Evolutionary conservation across 148 eudicot genomes (phyloP).

Genomic region (Persicaria tinctoria): DNA sequence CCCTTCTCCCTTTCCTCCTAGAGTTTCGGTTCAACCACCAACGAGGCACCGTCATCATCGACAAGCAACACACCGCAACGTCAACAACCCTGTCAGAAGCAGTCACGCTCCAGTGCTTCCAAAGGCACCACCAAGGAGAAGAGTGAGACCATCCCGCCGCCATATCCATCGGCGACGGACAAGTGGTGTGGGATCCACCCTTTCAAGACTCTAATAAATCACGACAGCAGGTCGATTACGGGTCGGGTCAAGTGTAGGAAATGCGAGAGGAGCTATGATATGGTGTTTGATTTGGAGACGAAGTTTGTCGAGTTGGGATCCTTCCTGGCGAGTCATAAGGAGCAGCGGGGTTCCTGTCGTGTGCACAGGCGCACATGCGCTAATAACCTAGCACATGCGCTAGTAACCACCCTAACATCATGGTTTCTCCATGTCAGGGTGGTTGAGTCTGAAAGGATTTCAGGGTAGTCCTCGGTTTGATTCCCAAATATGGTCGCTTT

Average conservation of each 20-base stretch:
- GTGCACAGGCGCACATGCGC: too few species aligned
- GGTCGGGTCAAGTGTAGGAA: conserved; percentile 15
- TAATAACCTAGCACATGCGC: too few species aligned
- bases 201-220: neutral
- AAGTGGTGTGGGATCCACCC: conserved; percentile 10
- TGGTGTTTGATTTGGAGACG: conserved; percentile 31
- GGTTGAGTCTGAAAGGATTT: too few species aligned
- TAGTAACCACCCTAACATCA: too few species aligned
- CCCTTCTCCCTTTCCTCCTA: too few species aligned
- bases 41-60: neutral
- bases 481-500: too few species aligned
- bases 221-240: neutral
- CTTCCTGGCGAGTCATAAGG: conserved; percentile 11
- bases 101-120: neutral
- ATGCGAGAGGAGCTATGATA: conserved; percentile 31
- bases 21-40: too few species aligned
- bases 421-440: too few species aligned
- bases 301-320: conserved; percentile 28
- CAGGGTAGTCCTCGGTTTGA: too few species aligned
- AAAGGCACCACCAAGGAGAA: neutral
- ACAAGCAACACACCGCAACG: neutral
- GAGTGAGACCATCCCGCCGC: neutral
- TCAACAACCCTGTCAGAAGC: neutral
- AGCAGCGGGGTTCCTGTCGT: neutral
- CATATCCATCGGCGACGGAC: conserved; percentile 20